A percentile compares a stretch with the other conserved stretches of the same genome.
phyloP scores from a whole-genome alignment of 805 yeast genomes.

The Starmerella floricola region DNA sequence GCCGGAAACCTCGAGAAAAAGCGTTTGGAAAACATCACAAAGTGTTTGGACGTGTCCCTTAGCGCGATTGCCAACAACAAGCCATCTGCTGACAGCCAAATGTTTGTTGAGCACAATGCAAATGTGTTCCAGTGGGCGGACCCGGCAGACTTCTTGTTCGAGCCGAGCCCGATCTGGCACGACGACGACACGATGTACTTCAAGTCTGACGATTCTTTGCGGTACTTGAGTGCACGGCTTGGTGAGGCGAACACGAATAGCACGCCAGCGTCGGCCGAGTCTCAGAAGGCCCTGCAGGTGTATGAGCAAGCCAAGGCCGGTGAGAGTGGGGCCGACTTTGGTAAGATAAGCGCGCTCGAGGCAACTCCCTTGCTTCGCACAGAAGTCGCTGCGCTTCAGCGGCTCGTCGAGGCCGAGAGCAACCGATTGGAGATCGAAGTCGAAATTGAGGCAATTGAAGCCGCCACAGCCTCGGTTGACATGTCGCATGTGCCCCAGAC shows the following conservation, averaged over 20 bases:
- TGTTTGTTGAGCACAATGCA: constrained; percentile 83
- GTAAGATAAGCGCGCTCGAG: constrained; percentile 19
- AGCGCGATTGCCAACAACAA: constrained; percentile 53
- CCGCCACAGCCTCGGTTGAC: constrained; percentile 59
- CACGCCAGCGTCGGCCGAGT: constrained; percentile 16
- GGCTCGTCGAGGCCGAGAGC: constrained; percentile 63
- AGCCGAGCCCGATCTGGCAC: constrained; percentile 92
- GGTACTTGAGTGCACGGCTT: constrained; percentile 29
- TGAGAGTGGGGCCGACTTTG: constrained; percentile 26
- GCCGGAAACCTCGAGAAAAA: constrained; percentile 53
- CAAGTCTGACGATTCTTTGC: constrained; percentile 32
- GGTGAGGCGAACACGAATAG: constrained; percentile 32
- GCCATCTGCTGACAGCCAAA: constrained; percentile 66
- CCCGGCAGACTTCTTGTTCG: constrained; percentile 71
- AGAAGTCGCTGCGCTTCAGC: constrained; percentile 43
- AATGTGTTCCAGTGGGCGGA: constrained; percentile 52
- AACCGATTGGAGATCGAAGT: constrained; percentile 66
- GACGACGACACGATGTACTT: constrained; percentile 69
- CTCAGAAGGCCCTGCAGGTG: constrained; percentile 20
- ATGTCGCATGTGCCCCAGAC: constrained; percentile 27
- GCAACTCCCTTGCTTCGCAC: constrained; percentile 34
- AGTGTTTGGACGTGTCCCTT: constrained; percentile 40
- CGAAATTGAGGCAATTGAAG: constrained; percentile 78
- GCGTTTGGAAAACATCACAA: constrained; percentile 35
- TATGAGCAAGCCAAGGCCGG: constrained; percentile 32